Base-by-base conservation (phyloP, 2,329 filamentous ascomycete genomes). In the Nigrospora sphaerica region DNA sequence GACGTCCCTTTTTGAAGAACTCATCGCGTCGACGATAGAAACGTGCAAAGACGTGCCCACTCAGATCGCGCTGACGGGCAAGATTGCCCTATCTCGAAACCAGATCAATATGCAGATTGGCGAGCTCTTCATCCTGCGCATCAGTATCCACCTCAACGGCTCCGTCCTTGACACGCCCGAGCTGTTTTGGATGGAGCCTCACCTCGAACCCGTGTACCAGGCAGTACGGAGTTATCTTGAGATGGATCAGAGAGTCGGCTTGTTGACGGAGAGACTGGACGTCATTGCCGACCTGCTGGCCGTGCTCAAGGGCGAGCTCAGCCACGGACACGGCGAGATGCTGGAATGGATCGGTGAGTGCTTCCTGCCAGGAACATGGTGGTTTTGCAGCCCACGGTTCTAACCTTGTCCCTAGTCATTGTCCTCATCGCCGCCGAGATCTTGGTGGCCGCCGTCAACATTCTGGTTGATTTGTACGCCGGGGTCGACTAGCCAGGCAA, bases 31-130 rank as follows among this genome's bases (percentile, higher is more conserved):
- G 45, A 97, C 92, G 2, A 95, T 98, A 57, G 86, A 95, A 54
- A 85, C 86, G 1, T 96, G 91, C 59, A 95, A 95, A 62, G 88
- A 95, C 49, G 87, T 98, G 5, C 93, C 93, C 0, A 85, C 88
- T 10, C 88, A 95, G 65, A 95, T 98, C 56, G 92, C 93, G 3
- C 73, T 87, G 53, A 96, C 92, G 0, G 93, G 93, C 52, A 93
- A 91, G 61, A 93, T 98, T 60, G 85, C 88, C 46, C 80, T 98
- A 48, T 89, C 84, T 48, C 83, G 92, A 38, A 82, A 83, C 49
- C 83, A 97, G 64, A 96, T 98, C 74, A 97, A 97, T 73, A 97
- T 97, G 91, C 91, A 97, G 68, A 96, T 98, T 50, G 93, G 93
- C 63, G 91, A 98, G 70, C 80, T 98, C 45, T 98, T 98, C 67